Evolutionary conservation across 805 yeast species (phyloP).

Genomic region (Lipomyces chichibuensis): DNA sequence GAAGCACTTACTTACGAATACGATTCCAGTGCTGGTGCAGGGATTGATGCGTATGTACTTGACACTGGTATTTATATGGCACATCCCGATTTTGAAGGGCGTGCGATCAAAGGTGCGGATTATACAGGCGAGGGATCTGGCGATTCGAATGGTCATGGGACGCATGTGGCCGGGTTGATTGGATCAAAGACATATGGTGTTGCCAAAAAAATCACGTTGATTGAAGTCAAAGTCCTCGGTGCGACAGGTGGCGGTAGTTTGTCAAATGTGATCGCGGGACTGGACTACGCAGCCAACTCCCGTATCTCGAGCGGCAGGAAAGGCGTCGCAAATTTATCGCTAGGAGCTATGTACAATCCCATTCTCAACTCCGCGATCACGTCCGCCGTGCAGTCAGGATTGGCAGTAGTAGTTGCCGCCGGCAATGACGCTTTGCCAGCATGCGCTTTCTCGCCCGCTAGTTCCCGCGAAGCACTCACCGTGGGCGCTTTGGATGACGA

Average conservation of each 20-base stretch:
- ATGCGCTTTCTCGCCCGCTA: constrained; percentile 84
- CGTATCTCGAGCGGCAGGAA: constrained; percentile 41
- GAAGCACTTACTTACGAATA: constrained; percentile 46
- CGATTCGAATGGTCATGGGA: constrained; percentile 88
- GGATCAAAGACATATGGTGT: constrained; percentile 83
- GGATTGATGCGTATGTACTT: constrained; percentile 72
- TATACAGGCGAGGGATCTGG: constrained; percentile 55
- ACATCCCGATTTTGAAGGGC: constrained; percentile 52
- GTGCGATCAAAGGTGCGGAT: constrained; percentile 52
- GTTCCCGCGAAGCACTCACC: constrained; percentile 68
- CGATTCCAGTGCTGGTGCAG: constrained; percentile 51
- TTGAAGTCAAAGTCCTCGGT: constrained; percentile 77
- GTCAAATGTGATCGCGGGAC: constrained; percentile 46
- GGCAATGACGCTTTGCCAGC: constrained; percentile 83
- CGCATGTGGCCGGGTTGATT: constrained; percentile 88
- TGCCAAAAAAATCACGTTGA: constrained; percentile 65
- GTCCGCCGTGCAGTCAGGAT: constrained; percentile 73
- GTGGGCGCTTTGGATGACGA: constrained; percentile 88
- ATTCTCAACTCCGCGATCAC: constrained; percentile 74
- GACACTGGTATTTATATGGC: constrained; percentile 70
- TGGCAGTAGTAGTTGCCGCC: constrained; percentile 64
- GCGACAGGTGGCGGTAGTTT: constrained; percentile 65
- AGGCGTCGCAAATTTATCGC: constrained; percentile 77
- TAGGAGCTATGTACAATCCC: constrained; percentile 71
- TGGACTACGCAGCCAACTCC: constrained; percentile 44